Evolutionary conservation across 129 eudicot genomes (phyloP).

Genomic region (Arctium lappa): DNA sequence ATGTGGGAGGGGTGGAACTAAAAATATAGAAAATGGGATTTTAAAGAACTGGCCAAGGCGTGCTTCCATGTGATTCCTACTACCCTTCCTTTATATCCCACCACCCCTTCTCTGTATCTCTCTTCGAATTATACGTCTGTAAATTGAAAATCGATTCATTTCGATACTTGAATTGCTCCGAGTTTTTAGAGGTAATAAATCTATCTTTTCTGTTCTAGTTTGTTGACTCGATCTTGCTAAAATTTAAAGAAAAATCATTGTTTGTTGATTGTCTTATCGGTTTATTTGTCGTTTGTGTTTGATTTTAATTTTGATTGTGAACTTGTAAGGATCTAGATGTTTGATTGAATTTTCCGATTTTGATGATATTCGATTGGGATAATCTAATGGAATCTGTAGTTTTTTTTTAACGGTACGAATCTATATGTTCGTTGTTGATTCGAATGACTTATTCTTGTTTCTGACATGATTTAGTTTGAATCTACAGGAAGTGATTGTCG

Average conservation of each 20-base stretch:
- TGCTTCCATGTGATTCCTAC: conserved; percentile 47
- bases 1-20: conserved; percentile 14
- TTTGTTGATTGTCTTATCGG: conserved; percentile 8
- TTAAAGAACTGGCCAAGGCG: conserved; percentile 41
- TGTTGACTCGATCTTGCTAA: not conserved
- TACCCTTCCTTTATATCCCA: conserved; percentile 36
- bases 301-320: not conserved
- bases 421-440: conserved; percentile 32
- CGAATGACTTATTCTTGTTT: conserved; percentile 24
- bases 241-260: not conserved
- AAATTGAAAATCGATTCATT: conserved; percentile 18
- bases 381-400: conserved; percentile 7
- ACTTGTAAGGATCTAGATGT: conserved; percentile 2
- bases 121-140: conserved; percentile 26
- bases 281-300: not conserved
- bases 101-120: conserved; percentile 30
- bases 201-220: not conserved
- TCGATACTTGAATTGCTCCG: not conserved
- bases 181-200: not conserved
- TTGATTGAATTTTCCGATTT: not conserved
- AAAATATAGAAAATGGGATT: conserved; percentile 10
- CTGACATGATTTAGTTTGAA: conserved; percentile 31
- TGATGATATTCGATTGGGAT: conserved; percentile 4
- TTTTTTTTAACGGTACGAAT: conserved; percentile 3
- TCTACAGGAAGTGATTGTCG: conserved; percentile 33